A percentile compares a stretch with the other conserved stretches of the same genome.
Evolutionary conservation across 768 basidiomycete species (phyloP).

Genomic region (Thelephora ganbajun): DNA sequence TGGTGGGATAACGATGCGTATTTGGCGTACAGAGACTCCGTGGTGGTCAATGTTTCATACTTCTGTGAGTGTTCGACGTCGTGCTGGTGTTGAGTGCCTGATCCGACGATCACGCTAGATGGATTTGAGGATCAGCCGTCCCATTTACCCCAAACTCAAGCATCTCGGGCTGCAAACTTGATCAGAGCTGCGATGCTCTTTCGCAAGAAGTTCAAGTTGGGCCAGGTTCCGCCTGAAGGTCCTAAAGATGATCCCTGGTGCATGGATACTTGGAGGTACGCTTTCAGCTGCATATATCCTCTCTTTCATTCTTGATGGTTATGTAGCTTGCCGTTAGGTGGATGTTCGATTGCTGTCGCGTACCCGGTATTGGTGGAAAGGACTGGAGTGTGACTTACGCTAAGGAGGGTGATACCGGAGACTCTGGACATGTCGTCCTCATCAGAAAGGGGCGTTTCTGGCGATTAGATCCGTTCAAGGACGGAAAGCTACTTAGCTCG

Average conservation of each 20-base stretch:
- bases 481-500: constrained; percentile 47
- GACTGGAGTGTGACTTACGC: constrained; percentile 73
- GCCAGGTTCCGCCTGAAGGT: constrained; percentile 47
- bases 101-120: constrained; percentile 27
- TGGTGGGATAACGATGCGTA: constrained; percentile 92
- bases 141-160: constrained; percentile 41
- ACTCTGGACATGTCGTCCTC: constrained; percentile 71
- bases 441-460: constrained; percentile 77
- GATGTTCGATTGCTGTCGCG: constrained; percentile 87
- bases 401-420: constrained; percentile 35
- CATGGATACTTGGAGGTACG: constrained; percentile 77
- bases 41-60: constrained; percentile 83
- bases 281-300: background rate
- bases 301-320: background rate
- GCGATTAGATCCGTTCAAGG: constrained; percentile 52
- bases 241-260: constrained; percentile 62
- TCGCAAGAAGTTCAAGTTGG: constrained; percentile 52
- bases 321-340: constrained; percentile 30
- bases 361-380: constrained; percentile 52
- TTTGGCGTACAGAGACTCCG: constrained; percentile 75
- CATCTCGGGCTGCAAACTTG: constrained; percentile 57
- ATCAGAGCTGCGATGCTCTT: constrained; percentile 64
- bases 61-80: constrained; percentile 41
- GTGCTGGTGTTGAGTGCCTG: background rate
- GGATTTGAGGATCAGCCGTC: constrained; percentile 59